Conservation (phyloP, 2,329 filamentous ascomycete species). For the Sporothrix variecibatus region DNA sequence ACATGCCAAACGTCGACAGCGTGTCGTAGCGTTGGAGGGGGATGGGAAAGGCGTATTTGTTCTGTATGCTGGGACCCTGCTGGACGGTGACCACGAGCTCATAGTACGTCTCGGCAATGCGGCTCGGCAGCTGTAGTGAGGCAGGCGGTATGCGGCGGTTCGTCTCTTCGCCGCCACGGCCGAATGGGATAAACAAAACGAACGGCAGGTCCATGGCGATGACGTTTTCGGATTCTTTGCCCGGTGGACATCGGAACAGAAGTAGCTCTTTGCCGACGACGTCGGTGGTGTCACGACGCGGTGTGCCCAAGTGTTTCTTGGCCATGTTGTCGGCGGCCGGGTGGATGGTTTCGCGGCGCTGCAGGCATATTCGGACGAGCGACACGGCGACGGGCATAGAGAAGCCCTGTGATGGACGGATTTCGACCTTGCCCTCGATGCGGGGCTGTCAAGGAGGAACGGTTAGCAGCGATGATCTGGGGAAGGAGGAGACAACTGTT, state of each 20-base stretch:
- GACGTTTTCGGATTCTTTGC: constrained; percentile 83
- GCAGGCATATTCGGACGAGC: constrained; percentile 89
- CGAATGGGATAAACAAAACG: constrained; percentile 95
- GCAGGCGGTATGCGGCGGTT: constrained; percentile 89
- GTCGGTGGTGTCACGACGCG: constrained; percentile 86
- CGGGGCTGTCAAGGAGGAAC: constrained; percentile 66
- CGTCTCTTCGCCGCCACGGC: constrained; percentile 84
- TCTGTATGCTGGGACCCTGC: constrained; percentile 82
- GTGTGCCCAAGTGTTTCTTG: constrained; percentile 87
- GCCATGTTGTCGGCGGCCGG: constrained; percentile 92
- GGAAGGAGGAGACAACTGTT: constrained; percentile 41
- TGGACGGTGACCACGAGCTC: constrained; percentile 95
- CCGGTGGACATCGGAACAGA: constrained; percentile 81
- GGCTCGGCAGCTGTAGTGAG: constrained; percentile 83
- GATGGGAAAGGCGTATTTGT: constrained; percentile 88
- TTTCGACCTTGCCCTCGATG: constrained; percentile 97
- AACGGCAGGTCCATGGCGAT: constrained; percentile 97
- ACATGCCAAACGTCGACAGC: constrained; percentile 98
- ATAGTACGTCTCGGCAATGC: constrained; percentile 96
- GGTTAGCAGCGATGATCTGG: not conserved
- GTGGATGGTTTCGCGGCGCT: constrained; percentile 93
- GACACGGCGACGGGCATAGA: constrained; percentile 90
- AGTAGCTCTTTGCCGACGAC: constrained; percentile 95
- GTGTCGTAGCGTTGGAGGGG: constrained; percentile 94
- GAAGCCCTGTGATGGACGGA: constrained; percentile 80